Evolutionary conservation across 768 basidiomycete genomes (phyloP), one percentile per base, ranked within the genome.

Genomic region (Agrocybe praecox): DNA sequence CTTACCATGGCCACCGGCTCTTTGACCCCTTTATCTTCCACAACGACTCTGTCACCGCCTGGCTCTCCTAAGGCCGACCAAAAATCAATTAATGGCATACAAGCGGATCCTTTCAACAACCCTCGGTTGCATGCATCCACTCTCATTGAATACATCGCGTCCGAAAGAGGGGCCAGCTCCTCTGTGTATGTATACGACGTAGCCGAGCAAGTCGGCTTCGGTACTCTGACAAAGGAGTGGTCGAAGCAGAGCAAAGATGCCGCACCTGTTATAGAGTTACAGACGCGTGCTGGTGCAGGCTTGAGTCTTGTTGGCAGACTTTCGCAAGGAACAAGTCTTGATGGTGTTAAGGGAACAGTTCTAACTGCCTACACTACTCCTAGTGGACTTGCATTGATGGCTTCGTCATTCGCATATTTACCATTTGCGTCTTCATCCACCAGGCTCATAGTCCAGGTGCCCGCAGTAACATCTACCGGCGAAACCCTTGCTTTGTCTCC

Each of bases 281-380:
- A 96, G 75, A 93, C 91, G 21, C 80, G 94, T 56, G 80, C 88
- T 6, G 94, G 94, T 46, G 93, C 94, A 17, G 94, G 94, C 9
- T 72, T 94, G 56, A 82, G 83, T 64, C 77, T 96, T 61, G 81
- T 91, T 53, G 91, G 95, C 33, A 77, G 92, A 49, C 75, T 94
- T 49, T 91, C 89, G 7, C 88, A 91, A 65, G 88, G 90, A 34
- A 85, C 92, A 15, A 91, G 89, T 69, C 80, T 80, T 62, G 87
- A 91, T 59, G 80, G 82, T 4, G 76, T 75, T 29, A 80, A 74
- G 45, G 83, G 82, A 18, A 79, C 85, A 15, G 72, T 88, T 42
- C 72, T 94, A 51, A 90, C 91, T 0, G 88, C 89, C 1, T 94
- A 88, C 71, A 92, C 91, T 3, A 90, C 94, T 0, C 89, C 93